Evolutionary conservation across 345 rosid species (phyloP), one percentile per base, ranked within the genome.

Genomic region (Gossypium ekmanianum): DNA sequence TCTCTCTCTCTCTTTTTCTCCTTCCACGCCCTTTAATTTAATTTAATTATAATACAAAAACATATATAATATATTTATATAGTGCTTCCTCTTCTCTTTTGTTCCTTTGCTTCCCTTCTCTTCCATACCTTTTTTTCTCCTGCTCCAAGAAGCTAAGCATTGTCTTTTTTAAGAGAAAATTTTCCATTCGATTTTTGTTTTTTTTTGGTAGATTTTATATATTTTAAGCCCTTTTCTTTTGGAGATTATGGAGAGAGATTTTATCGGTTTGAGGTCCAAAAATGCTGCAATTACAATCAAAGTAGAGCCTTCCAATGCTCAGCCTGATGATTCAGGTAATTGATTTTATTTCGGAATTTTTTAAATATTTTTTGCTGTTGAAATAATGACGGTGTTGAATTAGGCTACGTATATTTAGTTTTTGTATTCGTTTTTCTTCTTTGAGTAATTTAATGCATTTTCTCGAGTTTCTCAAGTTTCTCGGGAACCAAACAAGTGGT

Each of bases 241-340:
- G 50, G 55, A 58, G 22, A 26, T 43, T 43, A 73, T 47, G 68
- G 68, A 27, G 58, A 61, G 57, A 61, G 67, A 59, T 16, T 73
- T 61, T 47, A 11, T 61, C 58, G 68, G 76, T 22, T 47, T 73
- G 68, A 58, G 27, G 9, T 58, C 76, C n/a, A 73, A 73, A 47
- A 26, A 17, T 73, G 45, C 47, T 73, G 47, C 76, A 12, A 24
- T 61, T 26, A 26, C 57, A 6, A 29, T 73, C 43, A 73, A 61
- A 26, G 76, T 61, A 51, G 68, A 59, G 56, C 13, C 43, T 3
- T 14, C 10, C 26, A 67, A 72, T 11, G 41, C 12, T 34, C 41
- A 34, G 5, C 63, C 29, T 43, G 26, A 14, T 55, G 75, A 22
- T 58, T 72, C 67, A 58, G 75, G 75, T 72, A 34, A 34, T 34